phyloP scores from a whole-genome alignment of 2,329 filamentous ascomycete species.

The Scedosporium minutisporum region DNA sequence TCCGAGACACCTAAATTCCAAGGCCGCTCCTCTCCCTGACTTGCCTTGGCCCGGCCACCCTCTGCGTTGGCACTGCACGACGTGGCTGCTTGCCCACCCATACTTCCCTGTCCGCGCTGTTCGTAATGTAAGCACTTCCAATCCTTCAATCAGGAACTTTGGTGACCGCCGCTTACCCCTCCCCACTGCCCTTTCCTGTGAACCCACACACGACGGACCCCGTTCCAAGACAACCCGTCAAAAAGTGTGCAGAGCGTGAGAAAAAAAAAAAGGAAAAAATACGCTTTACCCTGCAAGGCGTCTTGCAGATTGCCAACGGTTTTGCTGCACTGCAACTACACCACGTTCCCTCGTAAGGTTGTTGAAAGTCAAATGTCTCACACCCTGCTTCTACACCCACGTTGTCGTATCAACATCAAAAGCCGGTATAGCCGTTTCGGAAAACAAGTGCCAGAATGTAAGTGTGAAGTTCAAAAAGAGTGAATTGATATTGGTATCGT shows the following conservation, averaged over 20 bases:
- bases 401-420: background rate
- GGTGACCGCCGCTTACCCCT: background rate
- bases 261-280: background rate
- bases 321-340: background rate
- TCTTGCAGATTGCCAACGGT: background rate
- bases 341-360: background rate
- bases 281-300: background rate
- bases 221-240: no score
- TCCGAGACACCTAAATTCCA: background rate
- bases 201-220: background rate
- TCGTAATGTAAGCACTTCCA: background rate
- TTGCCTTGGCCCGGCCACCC: background rate
- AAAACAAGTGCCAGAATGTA: background rate
- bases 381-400: background rate
- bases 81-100: background rate
- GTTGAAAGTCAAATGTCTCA: background rate
- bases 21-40: background rate
- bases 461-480: background rate
- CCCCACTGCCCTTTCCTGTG: background rate
- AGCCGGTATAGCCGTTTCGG: background rate
- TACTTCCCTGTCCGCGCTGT: background rate
- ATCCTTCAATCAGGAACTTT: background rate
- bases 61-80: background rate
- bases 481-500: constrained; percentile 1
- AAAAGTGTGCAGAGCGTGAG: no score